phyloP scores from a whole-genome alignment of 495 filamentous ascomycete species.

The Chaetomium tenue region DNA sequence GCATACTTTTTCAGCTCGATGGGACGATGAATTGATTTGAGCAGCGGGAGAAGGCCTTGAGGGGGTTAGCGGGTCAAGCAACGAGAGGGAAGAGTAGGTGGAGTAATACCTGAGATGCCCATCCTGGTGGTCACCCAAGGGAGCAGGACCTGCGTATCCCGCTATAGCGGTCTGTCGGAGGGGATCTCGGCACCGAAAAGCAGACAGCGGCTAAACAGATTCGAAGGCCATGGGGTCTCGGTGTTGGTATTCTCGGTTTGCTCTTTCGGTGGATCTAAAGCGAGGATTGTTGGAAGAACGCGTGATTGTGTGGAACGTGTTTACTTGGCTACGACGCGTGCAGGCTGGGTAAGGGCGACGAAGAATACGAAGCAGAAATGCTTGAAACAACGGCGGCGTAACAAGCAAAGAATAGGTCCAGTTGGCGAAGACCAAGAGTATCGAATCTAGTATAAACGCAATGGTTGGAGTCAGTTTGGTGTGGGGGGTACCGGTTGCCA shows the following conservation, averaged over 20 bases:
- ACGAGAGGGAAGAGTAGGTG: neutral
- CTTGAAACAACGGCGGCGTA: neutral
- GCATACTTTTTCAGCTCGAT: slow-evolving; percentile 81
- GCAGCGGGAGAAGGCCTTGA: slow-evolving; percentile 75
- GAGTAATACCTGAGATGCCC: slow-evolving; percentile 65
- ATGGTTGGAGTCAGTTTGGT: neutral
- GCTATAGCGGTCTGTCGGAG: neutral
- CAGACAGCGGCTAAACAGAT: slow-evolving; percentile 6
- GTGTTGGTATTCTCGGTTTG: neutral
- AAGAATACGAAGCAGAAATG: slow-evolving; percentile 14
- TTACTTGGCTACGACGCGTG: slow-evolving; percentile 12
- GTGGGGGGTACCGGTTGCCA: slow-evolving; percentile 11
- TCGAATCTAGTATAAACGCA: neutral
- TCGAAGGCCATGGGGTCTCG: slow-evolving; percentile 20
- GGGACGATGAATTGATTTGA: slow-evolving; percentile 93
- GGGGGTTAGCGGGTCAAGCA: slow-evolving; percentile 23
- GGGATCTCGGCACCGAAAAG: neutral
- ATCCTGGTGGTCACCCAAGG: slow-evolving; percentile 45
- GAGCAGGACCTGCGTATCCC: slow-evolving; percentile 18
- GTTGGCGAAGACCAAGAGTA: neutral
- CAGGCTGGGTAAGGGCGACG: neutral
- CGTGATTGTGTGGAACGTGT: slow-evolving; percentile 13
- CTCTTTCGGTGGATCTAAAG: neutral
- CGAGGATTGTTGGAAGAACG: slow-evolving; percentile 1
- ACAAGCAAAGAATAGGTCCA: neutral